Base-by-base conservation (phyloP, 2,329 filamentous ascomycete genomes). In the Tolypocladium capitatum region DNA sequence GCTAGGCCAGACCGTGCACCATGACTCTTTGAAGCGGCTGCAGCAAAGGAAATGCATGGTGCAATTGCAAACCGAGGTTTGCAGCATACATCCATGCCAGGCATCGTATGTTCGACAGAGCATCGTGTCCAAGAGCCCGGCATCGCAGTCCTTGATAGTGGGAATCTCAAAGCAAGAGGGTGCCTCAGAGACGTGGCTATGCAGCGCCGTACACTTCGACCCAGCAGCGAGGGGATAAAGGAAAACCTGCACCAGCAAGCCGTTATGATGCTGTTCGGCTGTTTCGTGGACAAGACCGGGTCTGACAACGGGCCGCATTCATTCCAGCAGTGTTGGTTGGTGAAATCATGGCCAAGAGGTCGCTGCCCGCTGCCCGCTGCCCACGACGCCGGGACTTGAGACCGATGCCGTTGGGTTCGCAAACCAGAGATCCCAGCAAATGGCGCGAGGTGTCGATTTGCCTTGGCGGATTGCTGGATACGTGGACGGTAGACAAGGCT, bases 51-150 rank as follows among this genome's bases (percentile, higher is more conserved):
- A 28, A 18, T 10, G 20, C 16, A 20, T 38, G 6, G 5, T 21
- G 10, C n/a, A 8, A 38, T 21, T 36, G 35, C 20, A 40, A 40
- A 9, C 9, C 2, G 5, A 40, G 7, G 36, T 10, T 6, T n/a
- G 7, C 13, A 27, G 3, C 21, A 40, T 5, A 2, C n/a, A 16
- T 10, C 0, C 2, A 4, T 27, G 2, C 14, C 1, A 40, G 4
- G 7, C 8, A 5, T 16, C 8, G 21, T n/a, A 9, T 2, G 9
- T 27, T n/a, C 36, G 16, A 27, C 14, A 5, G 27, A 9, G 21
- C n/a, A 9, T 9, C 6, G 13, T 16, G 21, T 11, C 13, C 20
- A 8, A 35, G 24, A 32, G 14, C 31, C 14, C 13, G 10, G 16
- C 36, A 7, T 27, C 14, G 21, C 4, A 7, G 36, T 40, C 36